A percentile compares a stretch with the other conserved stretches of the same genome.
Conservation (phyloP, 78 protist species). For the Dictyostelium intermedium region DNA sequence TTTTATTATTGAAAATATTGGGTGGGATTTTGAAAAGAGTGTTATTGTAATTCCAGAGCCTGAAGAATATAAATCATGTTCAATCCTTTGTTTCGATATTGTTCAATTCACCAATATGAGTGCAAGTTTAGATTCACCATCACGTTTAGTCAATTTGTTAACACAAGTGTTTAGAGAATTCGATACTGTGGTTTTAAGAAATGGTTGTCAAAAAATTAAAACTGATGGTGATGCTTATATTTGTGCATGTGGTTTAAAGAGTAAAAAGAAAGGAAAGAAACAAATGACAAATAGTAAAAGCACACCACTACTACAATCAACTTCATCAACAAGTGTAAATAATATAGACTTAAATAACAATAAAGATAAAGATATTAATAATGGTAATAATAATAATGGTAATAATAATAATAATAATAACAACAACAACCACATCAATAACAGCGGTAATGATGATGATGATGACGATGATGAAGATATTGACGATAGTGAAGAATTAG, state of each 20-base stretch:
- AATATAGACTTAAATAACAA: background rate
- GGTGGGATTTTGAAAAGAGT: background rate
- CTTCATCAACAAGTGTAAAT: background rate
- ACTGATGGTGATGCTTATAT: constrained; percentile 80
- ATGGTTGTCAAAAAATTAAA: constrained; percentile 71
- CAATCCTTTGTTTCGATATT: constrained; percentile 77
- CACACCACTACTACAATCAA: background rate
- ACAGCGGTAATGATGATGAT: background rate
- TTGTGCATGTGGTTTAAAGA: constrained; percentile 57
- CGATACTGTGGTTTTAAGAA: constrained; percentile 67
- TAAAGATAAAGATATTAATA: background rate
- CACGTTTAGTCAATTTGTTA: constrained; percentile 55
- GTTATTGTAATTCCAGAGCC: constrained; percentile 28
- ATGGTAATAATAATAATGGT: background rate
- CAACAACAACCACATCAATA: background rate
- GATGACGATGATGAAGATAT: background rate
- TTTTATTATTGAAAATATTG: constrained; percentile 41
- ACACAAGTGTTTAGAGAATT: constrained; percentile 86
- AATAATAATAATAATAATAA: too few relatives aligned
- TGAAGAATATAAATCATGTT: constrained; percentile 49
- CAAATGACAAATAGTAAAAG: background rate
- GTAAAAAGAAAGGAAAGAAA: background rate
- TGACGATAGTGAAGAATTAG: background rate
- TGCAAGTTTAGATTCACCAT: constrained; percentile 17
- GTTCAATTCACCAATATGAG: constrained; percentile 84